Conservation (phyloP, 257 asterid genomes). For the Rauvolfia tetraphylla region DNA sequence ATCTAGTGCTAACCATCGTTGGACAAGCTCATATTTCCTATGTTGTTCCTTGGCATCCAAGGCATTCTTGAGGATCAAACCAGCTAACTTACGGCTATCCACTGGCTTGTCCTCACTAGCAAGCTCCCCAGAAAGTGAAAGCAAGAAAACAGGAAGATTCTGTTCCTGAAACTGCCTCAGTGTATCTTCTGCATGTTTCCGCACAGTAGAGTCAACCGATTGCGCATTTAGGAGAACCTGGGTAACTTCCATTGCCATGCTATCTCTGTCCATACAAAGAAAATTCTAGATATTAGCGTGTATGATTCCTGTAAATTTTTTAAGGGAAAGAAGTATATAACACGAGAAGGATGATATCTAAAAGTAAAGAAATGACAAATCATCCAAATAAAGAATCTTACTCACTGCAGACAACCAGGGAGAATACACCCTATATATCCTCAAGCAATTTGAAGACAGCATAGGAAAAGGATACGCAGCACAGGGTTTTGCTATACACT, state of each 20-base stretch:
- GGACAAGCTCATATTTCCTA: constrained; percentile 47
- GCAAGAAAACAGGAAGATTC: constrained; percentile 49
- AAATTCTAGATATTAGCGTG: constrained; percentile 1
- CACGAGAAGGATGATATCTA: background rate
- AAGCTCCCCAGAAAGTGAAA: constrained; percentile 60
- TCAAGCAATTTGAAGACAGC: too few relatives aligned
- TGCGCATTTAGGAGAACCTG: constrained; percentile 57
- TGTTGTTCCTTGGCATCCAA: constrained; percentile 69
- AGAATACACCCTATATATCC: background rate
- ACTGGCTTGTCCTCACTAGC: constrained; percentile 55
- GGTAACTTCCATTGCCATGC: constrained; percentile 55
- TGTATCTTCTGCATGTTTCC: constrained; percentile 53
- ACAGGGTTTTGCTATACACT: too few relatives aligned
- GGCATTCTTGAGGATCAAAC: constrained; percentile 54
- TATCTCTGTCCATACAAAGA: constrained; percentile 16
- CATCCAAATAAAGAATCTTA: background rate
- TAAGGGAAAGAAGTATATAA: background rate
- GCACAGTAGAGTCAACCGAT: constrained; percentile 46
- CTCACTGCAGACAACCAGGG: background rate
- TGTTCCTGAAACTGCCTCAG: constrained; percentile 58
- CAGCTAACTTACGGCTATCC: constrained; percentile 62
- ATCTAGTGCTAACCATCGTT: constrained; percentile 50
- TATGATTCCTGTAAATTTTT: background rate
- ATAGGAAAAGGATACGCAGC: background rate
- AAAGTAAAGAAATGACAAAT: background rate